Evolutionary conservation across 495 filamentous ascomycete genomes (phyloP).

Genomic region (Aspergillus nanangensis): DNA sequence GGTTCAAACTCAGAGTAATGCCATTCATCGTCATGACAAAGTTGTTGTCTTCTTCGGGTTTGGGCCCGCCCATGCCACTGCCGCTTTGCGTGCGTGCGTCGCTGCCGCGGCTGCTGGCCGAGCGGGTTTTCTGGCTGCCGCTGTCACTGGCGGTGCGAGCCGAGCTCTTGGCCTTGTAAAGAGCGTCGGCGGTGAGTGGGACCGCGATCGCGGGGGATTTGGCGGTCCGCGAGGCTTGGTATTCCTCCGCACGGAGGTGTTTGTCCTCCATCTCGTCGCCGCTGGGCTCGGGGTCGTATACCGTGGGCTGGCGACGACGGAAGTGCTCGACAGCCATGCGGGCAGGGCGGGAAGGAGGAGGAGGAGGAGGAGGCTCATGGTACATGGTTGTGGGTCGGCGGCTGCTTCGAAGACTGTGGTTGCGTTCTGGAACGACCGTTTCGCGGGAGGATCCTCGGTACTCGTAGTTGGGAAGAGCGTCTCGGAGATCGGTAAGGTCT

Average conservation of each 20-base stretch:
- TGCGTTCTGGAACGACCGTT: conserved; percentile 28
- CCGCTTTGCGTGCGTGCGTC: conserved; percentile 27
- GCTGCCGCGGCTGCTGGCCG: conserved; percentile 41
- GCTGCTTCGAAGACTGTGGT: conserved; percentile 26
- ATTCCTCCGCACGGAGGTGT: conserved; percentile 32
- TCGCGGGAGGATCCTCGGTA: conserved; percentile 27
- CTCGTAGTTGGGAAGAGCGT: conserved; percentile 27
- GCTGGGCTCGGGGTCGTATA: conserved; percentile 29
- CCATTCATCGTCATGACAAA: conserved; percentile 41
- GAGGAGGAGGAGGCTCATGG: conserved; percentile 24
- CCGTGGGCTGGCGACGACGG: conserved; percentile 25
- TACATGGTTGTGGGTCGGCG: conserved; percentile 26
- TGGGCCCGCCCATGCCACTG: conserved; percentile 26
- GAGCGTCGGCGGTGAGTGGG: conserved; percentile 32
- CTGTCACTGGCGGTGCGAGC: conserved; percentile 35
- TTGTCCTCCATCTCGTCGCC: conserved; percentile 27
- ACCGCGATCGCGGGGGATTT: conserved; percentile 18
- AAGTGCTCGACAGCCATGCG: conserved; percentile 31
- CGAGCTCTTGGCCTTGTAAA: conserved; percentile 27
- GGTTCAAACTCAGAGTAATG: conserved; percentile 37
- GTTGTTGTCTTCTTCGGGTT: conserved; percentile 33
- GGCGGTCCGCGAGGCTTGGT: conserved; percentile 32
- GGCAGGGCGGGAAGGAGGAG: conserved; percentile 30
- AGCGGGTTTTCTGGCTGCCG: conserved; percentile 42
- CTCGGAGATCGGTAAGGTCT: conserved; percentile 29